A percentile compares a stretch with the other conserved stretches of the same genome.
Evolutionary conservation across 1,139 yeast genomes (phyloP).

Genomic region (Yamadazyma triangularis): DNA sequence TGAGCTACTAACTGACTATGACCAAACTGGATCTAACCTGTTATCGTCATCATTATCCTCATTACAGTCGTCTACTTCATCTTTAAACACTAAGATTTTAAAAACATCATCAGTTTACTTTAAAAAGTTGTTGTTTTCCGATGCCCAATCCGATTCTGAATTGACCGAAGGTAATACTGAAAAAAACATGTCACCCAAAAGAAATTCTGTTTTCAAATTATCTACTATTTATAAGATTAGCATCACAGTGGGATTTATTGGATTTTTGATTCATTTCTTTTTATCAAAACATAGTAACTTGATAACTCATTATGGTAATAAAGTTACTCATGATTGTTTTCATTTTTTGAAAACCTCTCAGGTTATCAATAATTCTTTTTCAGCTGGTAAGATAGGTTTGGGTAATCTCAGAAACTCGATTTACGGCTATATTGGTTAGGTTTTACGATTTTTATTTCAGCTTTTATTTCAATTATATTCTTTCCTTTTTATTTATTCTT

Average conservation of each 20-base stretch:
- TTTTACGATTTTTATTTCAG: background rate
- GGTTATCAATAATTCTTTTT: constrained; percentile 15
- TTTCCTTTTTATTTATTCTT: background rate
- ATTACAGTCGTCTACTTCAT: constrained; percentile 28
- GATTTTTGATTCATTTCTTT: constrained; percentile 36
- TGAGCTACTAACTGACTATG: constrained; percentile 11
- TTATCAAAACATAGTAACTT: constrained; percentile 18
- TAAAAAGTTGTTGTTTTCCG: constrained; percentile 24
- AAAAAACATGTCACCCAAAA: constrained; percentile 3
- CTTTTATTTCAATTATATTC: no score
- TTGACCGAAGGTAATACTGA: constrained; percentile 1
- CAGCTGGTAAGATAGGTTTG: constrained; percentile 27
- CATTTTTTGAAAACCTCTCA: constrained; percentile 14
- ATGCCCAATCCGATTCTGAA: constrained; percentile 3
- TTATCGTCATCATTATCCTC: constrained; percentile 37
- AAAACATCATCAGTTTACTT: constrained; percentile 30
- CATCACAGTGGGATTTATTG: constrained; percentile 39
- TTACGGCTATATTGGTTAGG: constrained; percentile 11
- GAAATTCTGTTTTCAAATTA: constrained; percentile 9
- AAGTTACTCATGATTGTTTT: constrained; percentile 5
- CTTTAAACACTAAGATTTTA: constrained; percentile 25
- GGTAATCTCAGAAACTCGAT: constrained; percentile 26
- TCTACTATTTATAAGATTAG: constrained; percentile 28
- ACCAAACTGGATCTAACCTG: constrained; percentile 24
- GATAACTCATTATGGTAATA: constrained; percentile 5